Conservation (phyloP, 225 moss, liverwort and hornwort species). For the Lunularia cruciata region DNA sequence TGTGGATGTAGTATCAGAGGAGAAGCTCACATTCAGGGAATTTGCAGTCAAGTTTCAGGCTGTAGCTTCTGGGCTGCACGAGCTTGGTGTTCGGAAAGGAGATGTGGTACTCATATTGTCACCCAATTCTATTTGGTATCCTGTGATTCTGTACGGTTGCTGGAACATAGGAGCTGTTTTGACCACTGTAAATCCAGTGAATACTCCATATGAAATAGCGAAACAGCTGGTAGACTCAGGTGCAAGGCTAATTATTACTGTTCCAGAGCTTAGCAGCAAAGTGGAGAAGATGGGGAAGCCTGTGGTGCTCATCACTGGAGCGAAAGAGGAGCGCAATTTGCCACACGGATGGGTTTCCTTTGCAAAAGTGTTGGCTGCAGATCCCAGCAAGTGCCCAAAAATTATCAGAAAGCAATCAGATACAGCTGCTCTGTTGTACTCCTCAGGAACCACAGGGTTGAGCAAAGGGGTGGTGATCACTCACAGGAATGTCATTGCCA, state of each 20-base stretch:
- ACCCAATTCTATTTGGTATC: constrained; percentile 49
- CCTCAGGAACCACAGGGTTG: constrained; percentile 53
- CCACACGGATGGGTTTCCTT: constrained; percentile 30
- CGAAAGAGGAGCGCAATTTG: constrained; percentile 5
- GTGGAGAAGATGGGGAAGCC: constrained; percentile 27
- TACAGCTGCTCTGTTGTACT: constrained; percentile 48
- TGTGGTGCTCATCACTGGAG: constrained; percentile 18
- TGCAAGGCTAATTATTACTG: constrained; percentile 33
- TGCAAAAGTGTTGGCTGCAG: constrained; percentile 40
- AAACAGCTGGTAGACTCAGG: constrained; percentile 43
- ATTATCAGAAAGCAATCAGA: constrained; percentile 41
- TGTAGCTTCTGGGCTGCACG: constrained; percentile 37
- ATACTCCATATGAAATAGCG: constrained; percentile 38
- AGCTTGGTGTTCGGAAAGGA: constrained; percentile 39
- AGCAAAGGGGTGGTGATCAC: constrained; percentile 49
- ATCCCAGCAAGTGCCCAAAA: constrained; percentile 33
- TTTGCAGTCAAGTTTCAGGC: constrained; percentile 28
- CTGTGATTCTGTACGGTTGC: constrained; percentile 37
- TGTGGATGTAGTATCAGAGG: constrained; percentile 38
- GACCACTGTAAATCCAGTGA: constrained; percentile 48
- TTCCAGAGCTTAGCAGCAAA: constrained; percentile 26
- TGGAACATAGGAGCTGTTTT: constrained; percentile 35
- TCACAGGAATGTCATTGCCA: constrained; percentile 34
- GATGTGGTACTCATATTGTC: constrained; percentile 49
- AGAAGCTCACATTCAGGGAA: constrained; percentile 36